These are phyloP conservation scores for Xylaria intraflava DNA, from an alignment of 495 filamentous ascomycete genomes.

Conservation along the genomic window DNA sequence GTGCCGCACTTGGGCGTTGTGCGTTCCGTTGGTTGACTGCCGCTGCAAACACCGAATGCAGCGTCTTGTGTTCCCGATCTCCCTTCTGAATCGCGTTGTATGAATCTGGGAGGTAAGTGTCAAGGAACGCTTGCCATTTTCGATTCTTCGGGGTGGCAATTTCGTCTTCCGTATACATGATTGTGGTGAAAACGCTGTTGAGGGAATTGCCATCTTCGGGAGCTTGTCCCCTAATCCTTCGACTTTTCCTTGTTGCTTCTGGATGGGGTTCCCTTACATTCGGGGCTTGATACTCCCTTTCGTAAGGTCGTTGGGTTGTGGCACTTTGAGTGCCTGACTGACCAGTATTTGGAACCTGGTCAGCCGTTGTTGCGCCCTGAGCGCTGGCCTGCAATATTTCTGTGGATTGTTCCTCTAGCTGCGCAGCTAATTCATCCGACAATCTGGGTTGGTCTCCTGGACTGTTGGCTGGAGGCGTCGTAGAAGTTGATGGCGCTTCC, in stretches of 20 bases:
- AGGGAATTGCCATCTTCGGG: not conserved
- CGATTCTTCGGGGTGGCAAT: not conserved
- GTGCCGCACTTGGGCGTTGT: not conserved
- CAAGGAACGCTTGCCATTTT: not conserved
- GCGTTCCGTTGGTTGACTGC: not conserved
- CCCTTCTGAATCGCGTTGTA: not conserved
- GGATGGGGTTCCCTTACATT: not conserved
- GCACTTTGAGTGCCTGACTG: no score
- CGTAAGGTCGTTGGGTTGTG: no score
- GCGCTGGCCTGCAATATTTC: not conserved
- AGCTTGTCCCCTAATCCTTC: not conserved
- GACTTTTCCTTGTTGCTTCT: not conserved
- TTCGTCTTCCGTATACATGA: not conserved
- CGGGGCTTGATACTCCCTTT: not conserved
- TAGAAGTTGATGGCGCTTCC: no score
- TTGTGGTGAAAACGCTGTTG: not conserved
- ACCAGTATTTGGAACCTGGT: no score
- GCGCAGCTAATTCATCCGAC: not conserved
- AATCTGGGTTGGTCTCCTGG: no score
- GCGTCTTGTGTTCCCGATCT: not conserved
- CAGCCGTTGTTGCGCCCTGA: no score
- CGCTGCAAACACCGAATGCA: not conserved
- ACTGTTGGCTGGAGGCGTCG: no score
- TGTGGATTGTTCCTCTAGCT: not conserved
- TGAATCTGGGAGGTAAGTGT: not conserved